A percentile compares a stretch with the other conserved stretches of the same genome.
These are phyloP conservation scores for Hypoxylon perforatum DNA, from an alignment of 495 filamentous ascomycete species.

Conservation along the genomic window DNA sequence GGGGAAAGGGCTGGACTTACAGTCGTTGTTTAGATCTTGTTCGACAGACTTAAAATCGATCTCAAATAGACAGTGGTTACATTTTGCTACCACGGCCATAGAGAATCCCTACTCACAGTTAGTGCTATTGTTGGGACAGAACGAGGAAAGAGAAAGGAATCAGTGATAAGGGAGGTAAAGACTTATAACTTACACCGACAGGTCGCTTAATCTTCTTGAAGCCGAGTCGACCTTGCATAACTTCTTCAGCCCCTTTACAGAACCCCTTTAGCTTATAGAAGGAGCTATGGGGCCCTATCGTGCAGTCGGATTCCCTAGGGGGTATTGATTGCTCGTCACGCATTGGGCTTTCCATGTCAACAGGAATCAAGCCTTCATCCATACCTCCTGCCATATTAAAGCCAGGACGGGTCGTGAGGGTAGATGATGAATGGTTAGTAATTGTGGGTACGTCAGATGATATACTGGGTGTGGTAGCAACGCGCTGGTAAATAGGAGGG, in stretches of 20 bases:
- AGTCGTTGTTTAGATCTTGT: conserved; percentile 49
- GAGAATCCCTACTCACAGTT: conserved; percentile 40
- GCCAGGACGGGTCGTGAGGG: conserved; percentile 20
- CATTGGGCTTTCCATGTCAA: conserved; percentile 38
- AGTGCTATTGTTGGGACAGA: conserved; percentile 4
- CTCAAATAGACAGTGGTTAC: conserved; percentile 54
- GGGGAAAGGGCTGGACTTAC: conserved; percentile 30
- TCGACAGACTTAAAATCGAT: conserved; percentile 52
- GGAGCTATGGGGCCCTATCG: conserved; percentile 49
- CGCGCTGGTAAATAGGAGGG: conserved; percentile 39
- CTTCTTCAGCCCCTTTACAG: conserved; percentile 55
- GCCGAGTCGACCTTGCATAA: conserved; percentile 48
- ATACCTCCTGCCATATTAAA: conserved; percentile 6
- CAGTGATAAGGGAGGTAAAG: background rate
- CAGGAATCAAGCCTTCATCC: conserved; percentile 51
- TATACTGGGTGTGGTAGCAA: conserved; percentile 27
- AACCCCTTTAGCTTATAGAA: conserved; percentile 56
- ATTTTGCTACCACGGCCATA: conserved; percentile 49
- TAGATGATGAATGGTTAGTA: conserved; percentile 32
- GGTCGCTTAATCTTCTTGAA: conserved; percentile 53
- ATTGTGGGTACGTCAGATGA: conserved; percentile 32
- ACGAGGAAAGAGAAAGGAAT: background rate
- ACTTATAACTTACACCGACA: conserved; percentile 36
- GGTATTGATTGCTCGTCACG: conserved; percentile 26
- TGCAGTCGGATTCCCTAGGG: conserved; percentile 44